Percentiles rank a stretch among this genome's conserved stretches.
Conservation (phyloP, 2,329 filamentous ascomycete species). For the Immersiporthe knoxdaviesiana region DNA sequence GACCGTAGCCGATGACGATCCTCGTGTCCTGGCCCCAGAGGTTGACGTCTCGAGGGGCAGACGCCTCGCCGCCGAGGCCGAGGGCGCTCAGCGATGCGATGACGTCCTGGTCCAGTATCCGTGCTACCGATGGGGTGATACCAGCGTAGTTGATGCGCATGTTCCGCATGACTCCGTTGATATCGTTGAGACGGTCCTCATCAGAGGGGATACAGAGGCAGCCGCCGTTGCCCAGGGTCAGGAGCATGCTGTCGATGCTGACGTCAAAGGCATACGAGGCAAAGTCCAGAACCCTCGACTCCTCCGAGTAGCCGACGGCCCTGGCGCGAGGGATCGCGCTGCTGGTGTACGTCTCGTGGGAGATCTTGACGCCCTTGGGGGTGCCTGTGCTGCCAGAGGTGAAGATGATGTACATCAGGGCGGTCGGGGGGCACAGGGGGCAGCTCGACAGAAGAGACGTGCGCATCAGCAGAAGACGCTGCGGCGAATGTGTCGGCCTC, state of each 20-base stretch:
- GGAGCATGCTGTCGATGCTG: slow-evolving; percentile 46
- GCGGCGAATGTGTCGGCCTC: slow-evolving; percentile 16
- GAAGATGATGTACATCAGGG: slow-evolving; percentile 50
- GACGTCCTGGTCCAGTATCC: slow-evolving; percentile 50
- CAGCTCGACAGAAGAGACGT: slow-evolving; percentile 20
- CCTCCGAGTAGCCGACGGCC: slow-evolving; percentile 48
- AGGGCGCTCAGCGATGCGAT: slow-evolving; percentile 52
- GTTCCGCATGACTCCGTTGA: slow-evolving; percentile 31
- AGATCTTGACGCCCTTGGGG: slow-evolving; percentile 56
- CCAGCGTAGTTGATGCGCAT: slow-evolving; percentile 50
- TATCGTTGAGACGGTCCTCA: slow-evolving; percentile 52
- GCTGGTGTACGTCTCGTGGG: slow-evolving; percentile 37
- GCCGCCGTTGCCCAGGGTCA: slow-evolving; percentile 44
- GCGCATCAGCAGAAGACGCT: not conserved
- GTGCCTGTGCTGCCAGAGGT: slow-evolving; percentile 61
- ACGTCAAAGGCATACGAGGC: slow-evolving; percentile 48
- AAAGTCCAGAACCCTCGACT: slow-evolving; percentile 36
- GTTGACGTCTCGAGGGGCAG: slow-evolving; percentile 54
- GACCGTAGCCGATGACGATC: slow-evolving; percentile 57
- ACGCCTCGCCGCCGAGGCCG: slow-evolving; percentile 56
- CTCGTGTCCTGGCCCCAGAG: slow-evolving; percentile 51
- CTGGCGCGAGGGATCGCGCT: slow-evolving; percentile 42
- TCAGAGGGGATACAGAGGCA: slow-evolving; percentile 56
- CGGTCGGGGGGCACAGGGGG: slow-evolving; percentile 29
- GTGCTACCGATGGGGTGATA: slow-evolving; percentile 55